Conservation (phyloP, 2,329 filamentous ascomycete species). For the Mycosphaerella arachidis region DNA sequence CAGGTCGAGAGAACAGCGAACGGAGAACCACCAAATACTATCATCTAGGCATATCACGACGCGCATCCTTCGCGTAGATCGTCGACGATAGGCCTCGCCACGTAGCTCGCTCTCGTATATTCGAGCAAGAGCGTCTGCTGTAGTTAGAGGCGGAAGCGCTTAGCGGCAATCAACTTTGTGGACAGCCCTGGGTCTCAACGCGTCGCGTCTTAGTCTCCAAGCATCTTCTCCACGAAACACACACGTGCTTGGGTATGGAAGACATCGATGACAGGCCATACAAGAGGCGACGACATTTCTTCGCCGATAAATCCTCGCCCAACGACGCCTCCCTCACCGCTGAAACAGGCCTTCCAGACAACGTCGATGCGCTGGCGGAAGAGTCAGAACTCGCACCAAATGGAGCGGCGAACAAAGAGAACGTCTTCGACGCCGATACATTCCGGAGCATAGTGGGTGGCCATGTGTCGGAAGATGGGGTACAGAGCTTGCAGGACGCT, state of each 20-base stretch:
- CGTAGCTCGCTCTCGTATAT: no score
- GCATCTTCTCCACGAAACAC: background rate
- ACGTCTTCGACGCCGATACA: conserved; percentile 51
- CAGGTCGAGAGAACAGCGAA: no score
- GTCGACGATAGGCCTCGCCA: no score
- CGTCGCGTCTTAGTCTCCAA: background rate
- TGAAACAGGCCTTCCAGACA: conserved; percentile 33
- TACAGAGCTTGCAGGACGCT: conserved; percentile 47
- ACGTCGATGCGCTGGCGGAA: conserved; percentile 30
- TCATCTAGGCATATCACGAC: no score
- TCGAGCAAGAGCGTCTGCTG: no score
- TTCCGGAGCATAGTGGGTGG: conserved; percentile 58
- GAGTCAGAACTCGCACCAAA: conserved; percentile 1
- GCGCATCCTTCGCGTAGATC: no score
- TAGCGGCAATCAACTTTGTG: no score
- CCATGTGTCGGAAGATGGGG: conserved; percentile 40
- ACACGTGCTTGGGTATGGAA: conserved; percentile 14
- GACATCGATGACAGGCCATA: conserved; percentile 49
- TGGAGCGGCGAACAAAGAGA: conserved; percentile 15
- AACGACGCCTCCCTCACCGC: conserved; percentile 26
- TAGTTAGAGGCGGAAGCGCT: no score
- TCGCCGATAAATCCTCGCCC: conserved; percentile 48
- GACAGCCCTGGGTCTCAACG: background rate
- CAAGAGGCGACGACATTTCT: conserved; percentile 59
- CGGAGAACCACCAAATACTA: no score